Evolutionary conservation across 305 asterid genomes (phyloP).

Genomic region (Fraxinus xanthoxyloides): DNA sequence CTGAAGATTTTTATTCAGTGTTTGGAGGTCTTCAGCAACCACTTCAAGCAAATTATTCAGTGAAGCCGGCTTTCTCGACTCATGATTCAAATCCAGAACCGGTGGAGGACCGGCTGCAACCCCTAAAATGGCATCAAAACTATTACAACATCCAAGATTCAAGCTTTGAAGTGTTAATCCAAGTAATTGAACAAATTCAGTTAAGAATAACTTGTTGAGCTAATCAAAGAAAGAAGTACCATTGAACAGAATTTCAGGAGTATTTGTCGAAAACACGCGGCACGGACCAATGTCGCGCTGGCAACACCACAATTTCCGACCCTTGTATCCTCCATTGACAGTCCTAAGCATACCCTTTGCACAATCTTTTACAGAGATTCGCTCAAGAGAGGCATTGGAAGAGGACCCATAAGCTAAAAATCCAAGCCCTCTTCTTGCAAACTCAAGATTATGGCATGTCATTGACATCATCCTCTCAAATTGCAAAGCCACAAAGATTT

Average conservation of each 20-base stretch:
- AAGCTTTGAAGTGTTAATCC: neutral
- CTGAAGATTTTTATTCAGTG: conserved; percentile 41
- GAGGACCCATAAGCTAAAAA: conserved; percentile 67
- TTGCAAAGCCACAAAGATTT: conserved; percentile 15
- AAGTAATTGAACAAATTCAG: neutral
- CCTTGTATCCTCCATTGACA: conserved; percentile 39
- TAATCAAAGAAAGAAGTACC: conserved; percentile 37
- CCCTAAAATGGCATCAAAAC: conserved; percentile 34
- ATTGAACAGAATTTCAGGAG: conserved; percentile 53
- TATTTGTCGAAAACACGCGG: conserved; percentile 61
- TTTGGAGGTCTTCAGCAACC: conserved; percentile 50
- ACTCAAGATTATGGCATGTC: conserved; percentile 63
- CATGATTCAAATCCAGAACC: conserved; percentile 33
- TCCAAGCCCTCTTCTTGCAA: conserved; percentile 57
- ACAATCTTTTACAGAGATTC: conserved; percentile 34
- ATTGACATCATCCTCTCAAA: conserved; percentile 59
- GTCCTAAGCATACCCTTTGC: conserved; percentile 42
- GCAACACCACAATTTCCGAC: conserved; percentile 44
- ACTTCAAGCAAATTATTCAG: conserved; percentile 38
- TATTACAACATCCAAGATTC: conserved; percentile 21
- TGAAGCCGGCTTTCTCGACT: conserved; percentile 23
- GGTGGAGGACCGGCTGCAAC: conserved; percentile 52
- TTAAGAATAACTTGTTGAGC: neutral
- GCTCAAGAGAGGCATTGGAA: conserved; percentile 48
- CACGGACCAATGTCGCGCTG: conserved; percentile 52